Evolutionary conservation across 129 eudicot genomes (phyloP), one percentile per base, ranked within the genome.

Genomic region (Artemisia argyi): DNA sequence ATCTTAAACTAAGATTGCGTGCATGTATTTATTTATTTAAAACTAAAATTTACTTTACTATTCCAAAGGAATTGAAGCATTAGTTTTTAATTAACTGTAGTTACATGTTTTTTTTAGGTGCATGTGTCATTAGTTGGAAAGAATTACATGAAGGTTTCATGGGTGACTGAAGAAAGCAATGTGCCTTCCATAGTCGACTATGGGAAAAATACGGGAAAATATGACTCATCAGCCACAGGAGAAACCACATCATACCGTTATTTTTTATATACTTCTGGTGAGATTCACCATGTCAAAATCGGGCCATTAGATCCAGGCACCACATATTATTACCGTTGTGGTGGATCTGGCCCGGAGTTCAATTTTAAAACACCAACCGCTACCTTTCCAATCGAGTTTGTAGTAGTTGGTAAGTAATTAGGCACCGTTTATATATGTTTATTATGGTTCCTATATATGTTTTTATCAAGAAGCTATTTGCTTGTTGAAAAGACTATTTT

Each of bases 221-320:
- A 89, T 49, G 83, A 81, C n/a, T 66, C 74, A 3, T 71, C 78
- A 11, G 86, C 95, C 52, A 84, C 82, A 44, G 98, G 98, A 42
- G 89, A 86, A 22, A 74, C 73, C 7, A 82, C 85, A 7, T 81
- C 85, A 0, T 89, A 92, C 61, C 62, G 20, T 8, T 92, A 84
- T 80, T 85, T 86, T 73, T 32, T 82, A 15, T 92, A 92, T 60
- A 75, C 17, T 1, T 92, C 98, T 8, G 96, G 95, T 2, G 32
- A 67, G 62, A 87, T 89, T 49, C 96, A 92, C 80, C 91, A 92
- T 28, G 89, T 83, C 35, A 76, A 59, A 0, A 87, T 92, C 56
- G 98, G 98, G 2, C 98, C 98, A 0, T 68, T 92, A 73, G 84
- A 85, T 57, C 88, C 91, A 1, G 76, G 71, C 73, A 92, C 98